phyloP scores from a whole-genome alignment of 495 filamentous ascomycete species.

The Astrocystis sublimbata region DNA sequence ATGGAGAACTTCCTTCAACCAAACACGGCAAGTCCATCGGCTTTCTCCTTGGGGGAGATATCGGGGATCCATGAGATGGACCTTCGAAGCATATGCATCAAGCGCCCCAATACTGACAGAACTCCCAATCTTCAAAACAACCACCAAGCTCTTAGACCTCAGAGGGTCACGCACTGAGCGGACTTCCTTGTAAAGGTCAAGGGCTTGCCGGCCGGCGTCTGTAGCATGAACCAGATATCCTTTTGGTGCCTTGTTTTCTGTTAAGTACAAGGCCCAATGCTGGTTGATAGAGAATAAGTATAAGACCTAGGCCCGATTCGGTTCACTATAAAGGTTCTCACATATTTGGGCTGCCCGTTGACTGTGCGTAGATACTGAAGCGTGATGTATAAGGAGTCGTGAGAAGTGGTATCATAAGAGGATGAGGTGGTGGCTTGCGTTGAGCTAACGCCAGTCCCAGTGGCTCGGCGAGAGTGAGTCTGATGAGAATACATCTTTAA shows the following conservation, averaged over 20 bases:
- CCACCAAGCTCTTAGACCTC: slow-evolving; percentile 1
- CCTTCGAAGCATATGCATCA: neutral
- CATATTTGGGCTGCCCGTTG: neutral
- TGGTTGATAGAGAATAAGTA: neutral
- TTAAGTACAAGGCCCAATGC: neutral
- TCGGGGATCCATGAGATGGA: neutral
- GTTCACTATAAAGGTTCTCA: neutral
- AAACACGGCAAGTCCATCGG: slow-evolving; percentile 4
- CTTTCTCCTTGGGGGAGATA: neutral
- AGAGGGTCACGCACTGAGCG: neutral
- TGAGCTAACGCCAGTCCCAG: neutral
- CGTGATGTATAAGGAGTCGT: neutral
- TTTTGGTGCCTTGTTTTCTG: neutral
- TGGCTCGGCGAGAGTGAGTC: neutral
- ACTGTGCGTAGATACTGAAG: slow-evolving; percentile 1
- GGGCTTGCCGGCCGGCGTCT: neutral
- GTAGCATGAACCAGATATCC: slow-evolving; percentile 4
- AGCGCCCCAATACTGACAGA: neutral
- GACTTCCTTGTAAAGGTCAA: slow-evolving; percentile 3
- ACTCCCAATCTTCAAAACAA: neutral
- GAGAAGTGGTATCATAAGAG: neutral
- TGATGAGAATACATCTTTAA: neutral
- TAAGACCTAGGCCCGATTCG: neutral
- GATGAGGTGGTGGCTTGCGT: neutral
- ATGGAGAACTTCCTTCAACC: neutral